Base-by-base conservation (phyloP, 805 yeast species). In the Saccharomycopsis guyanensis region DNA sequence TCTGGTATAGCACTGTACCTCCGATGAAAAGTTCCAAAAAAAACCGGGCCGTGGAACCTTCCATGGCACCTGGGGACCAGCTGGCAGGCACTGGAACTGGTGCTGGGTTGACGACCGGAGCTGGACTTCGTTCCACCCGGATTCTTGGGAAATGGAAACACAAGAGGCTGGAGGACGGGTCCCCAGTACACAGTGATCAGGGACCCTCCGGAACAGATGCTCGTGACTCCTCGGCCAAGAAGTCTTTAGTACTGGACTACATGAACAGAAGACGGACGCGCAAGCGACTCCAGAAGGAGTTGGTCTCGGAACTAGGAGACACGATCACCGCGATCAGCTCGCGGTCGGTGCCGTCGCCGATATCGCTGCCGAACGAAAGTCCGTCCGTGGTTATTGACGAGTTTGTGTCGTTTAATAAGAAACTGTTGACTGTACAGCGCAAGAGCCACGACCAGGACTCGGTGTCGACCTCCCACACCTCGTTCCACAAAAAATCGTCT, bases 401-500 rank as follows among this genome's bases (percentile, higher is more conserved):
- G 23, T 41, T n/a, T 37, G 40, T 37, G 7, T n/a, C 40, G 10
- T 6, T 19, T 37, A 37, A 16, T 37, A 7, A 8, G n/a, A 37
- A 18, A 8, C 23, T 8, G 6, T 7, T n/a, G n/a, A n/a, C n/a
- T n/a, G n/a, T n/a, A n/a, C n/a, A 13, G 12, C 5, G 40, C 40
- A 19, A 18, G 6, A 18, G 19, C 22, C 40, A 19, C 6, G 40
- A 15, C 27, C 43, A 40, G 19, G 43, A 40, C 15, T 29, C 43
- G 4, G n/a, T 31, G 4, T 13, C 37, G 13, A 19, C 42, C 3
- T 7, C 35, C 8, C 27, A 29, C 33, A 23, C 25, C 19, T 36
- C 46, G 8, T 43, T 37, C 18, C 47, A 43, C 32, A 22, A 38
- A 8, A 43, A 43, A 18, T 38, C 42, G 13, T 43, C 42, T 15